phyloP scores from a whole-genome alignment of 345 rosid species.

The Triadica sebifera region DNA sequence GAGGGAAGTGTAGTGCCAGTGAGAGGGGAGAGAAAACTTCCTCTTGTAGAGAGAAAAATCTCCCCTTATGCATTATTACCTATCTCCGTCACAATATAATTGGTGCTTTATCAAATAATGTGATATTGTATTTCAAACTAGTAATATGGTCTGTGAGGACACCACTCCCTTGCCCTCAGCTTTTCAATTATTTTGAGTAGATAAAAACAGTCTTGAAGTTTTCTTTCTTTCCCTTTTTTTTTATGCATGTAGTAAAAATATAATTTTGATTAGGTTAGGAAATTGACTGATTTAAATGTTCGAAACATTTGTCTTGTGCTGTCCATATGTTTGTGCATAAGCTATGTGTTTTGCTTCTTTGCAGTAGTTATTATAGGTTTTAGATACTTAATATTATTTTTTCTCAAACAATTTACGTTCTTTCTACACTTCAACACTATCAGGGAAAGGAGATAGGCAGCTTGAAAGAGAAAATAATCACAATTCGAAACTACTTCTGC shows the following conservation, averaged over 20 bases:
- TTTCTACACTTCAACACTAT: constrained; percentile 9
- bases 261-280: background rate
- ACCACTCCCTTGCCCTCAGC: background rate
- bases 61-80: background rate
- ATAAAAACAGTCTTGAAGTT: background rate
- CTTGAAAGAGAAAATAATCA: constrained; percentile 13
- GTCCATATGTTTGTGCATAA: background rate
- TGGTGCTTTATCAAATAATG: background rate
- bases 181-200: background rate
- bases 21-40: background rate
- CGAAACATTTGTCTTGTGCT: background rate
- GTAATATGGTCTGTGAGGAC: background rate
- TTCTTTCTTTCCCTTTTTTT: background rate
- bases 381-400: background rate
- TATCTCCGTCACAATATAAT: background rate
- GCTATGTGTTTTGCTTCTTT: background rate
- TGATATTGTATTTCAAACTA: background rate
- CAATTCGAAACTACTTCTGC: constrained; percentile 16
- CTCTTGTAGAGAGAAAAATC: background rate
- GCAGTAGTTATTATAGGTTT: background rate
- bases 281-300: background rate
- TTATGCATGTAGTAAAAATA: background rate
- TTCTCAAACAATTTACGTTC: background rate
- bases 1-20: background rate
- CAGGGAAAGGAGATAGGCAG: constrained; percentile 28